Conservation (phyloP, 1,284 basidiomycete genomes). For the Omphalotus olearius region DNA sequence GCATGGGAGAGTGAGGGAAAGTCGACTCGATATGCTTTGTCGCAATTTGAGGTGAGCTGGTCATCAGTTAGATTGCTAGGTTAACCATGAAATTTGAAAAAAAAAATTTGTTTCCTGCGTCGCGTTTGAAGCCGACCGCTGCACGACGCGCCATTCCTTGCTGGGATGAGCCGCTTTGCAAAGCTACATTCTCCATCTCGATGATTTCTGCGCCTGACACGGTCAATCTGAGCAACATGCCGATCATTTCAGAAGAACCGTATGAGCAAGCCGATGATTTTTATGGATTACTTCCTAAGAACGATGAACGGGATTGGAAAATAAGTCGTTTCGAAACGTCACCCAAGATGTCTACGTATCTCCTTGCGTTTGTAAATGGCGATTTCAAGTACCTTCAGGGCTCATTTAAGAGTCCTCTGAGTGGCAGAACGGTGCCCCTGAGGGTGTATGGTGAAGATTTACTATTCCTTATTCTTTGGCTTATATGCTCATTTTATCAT, state of each 20-base stretch:
- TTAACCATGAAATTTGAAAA: too few species aligned
- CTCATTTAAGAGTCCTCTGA: conserved; percentile 62
- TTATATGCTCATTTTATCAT: not conserved
- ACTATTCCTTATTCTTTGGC: not conserved
- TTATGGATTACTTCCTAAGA: conserved; percentile 24
- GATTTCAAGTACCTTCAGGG: conserved; percentile 60
- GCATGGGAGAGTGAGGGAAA: conserved; percentile 36
- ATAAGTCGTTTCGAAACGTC: conserved; percentile 62
- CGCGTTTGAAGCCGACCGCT: conserved; percentile 54
- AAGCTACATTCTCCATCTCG: conserved; percentile 70
- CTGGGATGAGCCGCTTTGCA: conserved; percentile 84
- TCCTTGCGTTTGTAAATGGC: conserved; percentile 79
- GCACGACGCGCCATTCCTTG: conserved; percentile 67
- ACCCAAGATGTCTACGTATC: conserved; percentile 75
- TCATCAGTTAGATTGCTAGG: too few species aligned
- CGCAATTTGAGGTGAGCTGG: conserved; percentile 51
- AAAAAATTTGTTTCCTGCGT: too few species aligned
- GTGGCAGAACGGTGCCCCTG: conserved; percentile 66
- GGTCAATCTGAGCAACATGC: conserved; percentile 73
- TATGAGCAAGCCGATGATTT: conserved; percentile 27
- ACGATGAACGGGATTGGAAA: conserved; percentile 46
- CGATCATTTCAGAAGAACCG: conserved; percentile 39
- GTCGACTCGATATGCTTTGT: conserved; percentile 53
- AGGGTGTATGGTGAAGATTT: conserved; percentile 54
- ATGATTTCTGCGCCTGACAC: conserved; percentile 65